A percentile compares a stretch with the other conserved stretches of the same genome.
Evolutionary conservation across 352 stramenopile genomes (phyloP).

Genomic region (Phytophthora melonis): DNA sequence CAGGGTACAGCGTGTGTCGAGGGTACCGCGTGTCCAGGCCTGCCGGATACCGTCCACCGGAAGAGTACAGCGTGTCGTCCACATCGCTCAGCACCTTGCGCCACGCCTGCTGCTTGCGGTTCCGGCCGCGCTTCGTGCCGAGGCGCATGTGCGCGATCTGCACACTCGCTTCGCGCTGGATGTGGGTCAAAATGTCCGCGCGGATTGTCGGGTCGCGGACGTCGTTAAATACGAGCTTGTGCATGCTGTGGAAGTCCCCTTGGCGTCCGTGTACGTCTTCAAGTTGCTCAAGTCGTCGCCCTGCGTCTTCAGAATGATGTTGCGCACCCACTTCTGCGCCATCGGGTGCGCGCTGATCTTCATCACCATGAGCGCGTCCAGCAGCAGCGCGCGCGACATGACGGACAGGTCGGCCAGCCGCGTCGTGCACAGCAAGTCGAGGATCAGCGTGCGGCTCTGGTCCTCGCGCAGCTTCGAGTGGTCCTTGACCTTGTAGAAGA

Average conservation of each 20-base stretch:
- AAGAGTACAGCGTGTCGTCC: constrained; percentile 98
- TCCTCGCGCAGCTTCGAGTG: constrained; percentile 76
- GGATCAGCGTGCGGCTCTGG: constrained; percentile 93
- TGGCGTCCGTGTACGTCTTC: constrained; percentile 97
- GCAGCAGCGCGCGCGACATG: constrained; percentile 91
- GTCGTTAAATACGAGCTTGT: constrained; percentile 98
- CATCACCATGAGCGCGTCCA: constrained; percentile 98
- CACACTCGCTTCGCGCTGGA: constrained; percentile 93
- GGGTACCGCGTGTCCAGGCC: constrained; percentile 95
- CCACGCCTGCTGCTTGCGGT: constrained; percentile 92
- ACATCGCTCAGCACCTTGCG: constrained; percentile 99
- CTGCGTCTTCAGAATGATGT: constrained; percentile 97
- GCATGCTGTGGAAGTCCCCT: constrained; percentile 97
- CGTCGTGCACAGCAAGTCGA: constrained; percentile 95
- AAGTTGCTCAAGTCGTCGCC: constrained; percentile 97
- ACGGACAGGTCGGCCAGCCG: constrained; percentile 94
- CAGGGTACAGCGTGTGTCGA: constrained; percentile 96
- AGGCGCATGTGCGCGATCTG: constrained; percentile 95
- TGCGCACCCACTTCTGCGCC: constrained; percentile 96
- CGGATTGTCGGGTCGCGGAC: constrained; percentile 87
- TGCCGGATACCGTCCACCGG: constrained; percentile 95
- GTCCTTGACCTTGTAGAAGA: constrained; percentile 99
- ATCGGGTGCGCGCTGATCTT: constrained; percentile 95
- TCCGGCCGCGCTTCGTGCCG: constrained; percentile 81
- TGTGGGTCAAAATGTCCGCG: constrained; percentile 96